Evolutionary conservation across 805 yeast species (phyloP), one percentile per base, ranked within the genome.

Genomic region (Saccharomyces eubayanus): DNA sequence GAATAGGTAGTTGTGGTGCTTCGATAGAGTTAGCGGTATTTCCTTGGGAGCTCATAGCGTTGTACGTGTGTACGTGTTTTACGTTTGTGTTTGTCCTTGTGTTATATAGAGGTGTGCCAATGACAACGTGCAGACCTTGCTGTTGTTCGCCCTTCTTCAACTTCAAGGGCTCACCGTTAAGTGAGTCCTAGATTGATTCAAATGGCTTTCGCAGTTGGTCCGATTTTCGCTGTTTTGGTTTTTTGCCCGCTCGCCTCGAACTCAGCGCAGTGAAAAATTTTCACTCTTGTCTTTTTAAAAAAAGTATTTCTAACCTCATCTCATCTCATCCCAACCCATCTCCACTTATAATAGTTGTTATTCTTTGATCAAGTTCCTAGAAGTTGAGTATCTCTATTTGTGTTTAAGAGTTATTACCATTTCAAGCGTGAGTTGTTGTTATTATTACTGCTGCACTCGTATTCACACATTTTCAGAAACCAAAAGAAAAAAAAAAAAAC

Each of bases 1-100:
- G 68, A 43, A 66, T 62, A 36, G 70, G 62, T 48, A 66, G 53
- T 47, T 66, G 70, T 30, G 68, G 70, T 6, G 58, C 60, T 28
- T 60, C 66, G 14, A 63, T 43, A 40, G 51, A 27, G 36, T 49
- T 51, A 28, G 51, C 53, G 14, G 36, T 47, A 52, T 50, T 49
- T 29, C 48, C 53, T 27, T 36, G 43, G 10, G 43, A 36, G 16
- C 43, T 36, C 43, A 36, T 36, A 9, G 12, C 20, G 24, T 36
- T 36, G 21, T 36, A 16, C 10, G 43, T 1, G 43, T 16, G 12
- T 2, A n/a, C 16, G 11, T 16, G 43, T 36, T 28, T 36, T 36
- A 5, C 20, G 24, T 10, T 9, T 9, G 6, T 11, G 14, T 36
- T 10, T 36, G 24, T 10, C 6, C 8, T 16, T 11, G 14, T 36